Percentiles rank a stretch among this genome's conserved stretches.
Evolutionary conservation across 768 basidiomycete genomes (phyloP).

Genomic region (Boletus tomentosulus): DNA sequence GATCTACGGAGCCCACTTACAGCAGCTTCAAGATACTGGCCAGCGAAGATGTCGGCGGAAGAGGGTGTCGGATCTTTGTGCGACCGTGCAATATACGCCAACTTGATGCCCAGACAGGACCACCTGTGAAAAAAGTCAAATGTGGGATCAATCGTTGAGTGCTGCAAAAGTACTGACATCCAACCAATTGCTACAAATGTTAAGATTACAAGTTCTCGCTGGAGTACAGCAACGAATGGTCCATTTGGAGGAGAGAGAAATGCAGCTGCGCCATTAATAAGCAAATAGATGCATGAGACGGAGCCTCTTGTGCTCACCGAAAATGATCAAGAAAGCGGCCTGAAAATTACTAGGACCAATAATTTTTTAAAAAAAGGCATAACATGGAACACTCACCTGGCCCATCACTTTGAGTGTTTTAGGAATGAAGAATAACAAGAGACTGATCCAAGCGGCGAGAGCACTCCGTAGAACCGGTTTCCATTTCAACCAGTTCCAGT

Average conservation of each 20-base stretch:
- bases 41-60: constrained; percentile 40
- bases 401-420: constrained; percentile 48
- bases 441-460: constrained; percentile 58
- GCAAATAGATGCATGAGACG: not conserved
- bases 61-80: constrained; percentile 38
- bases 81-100: constrained; percentile 54
- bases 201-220: constrained; percentile 57
- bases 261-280: constrained; percentile 38
- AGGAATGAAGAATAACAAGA: constrained; percentile 57
- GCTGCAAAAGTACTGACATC: constrained; percentile 45
- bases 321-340: constrained; percentile 63
- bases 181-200: constrained; percentile 47
- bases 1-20: constrained; percentile 20
- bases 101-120: constrained; percentile 59
- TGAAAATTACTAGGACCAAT: constrained; percentile 20
- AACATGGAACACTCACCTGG: constrained; percentile 36
- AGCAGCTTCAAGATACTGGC: constrained; percentile 51
- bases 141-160: not conserved
- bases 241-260: constrained; percentile 66
- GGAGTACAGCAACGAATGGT: constrained; percentile 63
- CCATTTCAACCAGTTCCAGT: constrained; percentile 53
- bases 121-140: constrained; percentile 41
- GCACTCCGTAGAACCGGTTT: constrained; percentile 65
- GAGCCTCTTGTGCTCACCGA: constrained; percentile 39
- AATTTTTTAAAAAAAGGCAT: not conserved